Conservation (phyloP, 768 basidiomycete genomes). For the Multifurca ochricompacta region DNA sequence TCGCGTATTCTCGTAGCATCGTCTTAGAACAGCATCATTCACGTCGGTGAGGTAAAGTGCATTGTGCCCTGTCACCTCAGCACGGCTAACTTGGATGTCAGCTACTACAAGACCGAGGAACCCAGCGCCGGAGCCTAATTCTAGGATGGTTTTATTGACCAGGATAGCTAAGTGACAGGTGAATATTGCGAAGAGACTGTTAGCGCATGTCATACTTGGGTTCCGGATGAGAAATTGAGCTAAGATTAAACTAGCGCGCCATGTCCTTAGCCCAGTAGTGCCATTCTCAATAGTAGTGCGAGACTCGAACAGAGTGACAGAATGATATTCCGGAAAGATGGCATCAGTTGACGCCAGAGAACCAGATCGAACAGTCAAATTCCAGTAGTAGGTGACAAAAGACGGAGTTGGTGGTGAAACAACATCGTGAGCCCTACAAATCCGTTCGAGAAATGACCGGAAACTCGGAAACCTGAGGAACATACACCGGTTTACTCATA, state of each 20-base stretch:
- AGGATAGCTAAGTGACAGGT: conserved; percentile 34
- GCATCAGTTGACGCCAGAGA: not conserved
- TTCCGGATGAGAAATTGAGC: conserved; percentile 52
- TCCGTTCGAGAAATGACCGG: conserved; percentile 22
- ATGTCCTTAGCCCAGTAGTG: conserved; percentile 74
- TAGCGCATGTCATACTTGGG: conserved; percentile 36
- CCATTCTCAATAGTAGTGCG: conserved; percentile 65
- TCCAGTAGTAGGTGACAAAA: conserved; percentile 64
- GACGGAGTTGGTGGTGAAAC: conserved; percentile 39
- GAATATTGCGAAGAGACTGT: not conserved
- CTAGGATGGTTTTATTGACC: conserved; percentile 43
- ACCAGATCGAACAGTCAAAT: conserved; percentile 4
- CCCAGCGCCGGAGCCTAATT: conserved; percentile 72
- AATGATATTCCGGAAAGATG: conserved; percentile 28
- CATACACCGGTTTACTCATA: conserved; percentile 27
- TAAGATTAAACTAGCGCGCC: conserved; percentile 64
- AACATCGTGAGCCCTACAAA: conserved; percentile 18
- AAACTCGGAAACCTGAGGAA: conserved; percentile 21
- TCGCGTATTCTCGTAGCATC: conserved; percentile 52
- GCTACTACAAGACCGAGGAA: conserved; percentile 61
- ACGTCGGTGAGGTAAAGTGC: conserved; percentile 46
- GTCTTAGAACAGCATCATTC: conserved; percentile 50
- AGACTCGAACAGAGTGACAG: conserved; percentile 62
- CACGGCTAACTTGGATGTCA: conserved; percentile 40
- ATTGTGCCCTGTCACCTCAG: not conserved